Percentiles rank a stretch among this genome's conserved stretches.
Conservation (phyloP, 2,329 filamentous ascomycete species). For the Fusarium chlamydosporum region DNA sequence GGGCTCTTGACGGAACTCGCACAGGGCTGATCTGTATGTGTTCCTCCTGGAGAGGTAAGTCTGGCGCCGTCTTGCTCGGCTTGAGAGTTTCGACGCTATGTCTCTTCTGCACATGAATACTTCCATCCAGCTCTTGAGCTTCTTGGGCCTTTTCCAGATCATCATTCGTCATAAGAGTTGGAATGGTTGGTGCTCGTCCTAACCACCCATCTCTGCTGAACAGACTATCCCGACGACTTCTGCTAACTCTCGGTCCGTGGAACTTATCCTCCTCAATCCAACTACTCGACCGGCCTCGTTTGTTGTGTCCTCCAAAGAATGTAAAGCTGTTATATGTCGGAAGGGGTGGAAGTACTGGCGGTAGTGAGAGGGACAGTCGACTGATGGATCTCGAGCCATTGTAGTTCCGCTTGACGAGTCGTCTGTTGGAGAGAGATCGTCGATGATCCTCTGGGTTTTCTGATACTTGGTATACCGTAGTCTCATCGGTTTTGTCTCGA, state of each 20-base stretch:
- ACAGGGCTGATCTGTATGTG: slow-evolving; percentile 29
- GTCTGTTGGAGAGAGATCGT: slow-evolving; percentile 45
- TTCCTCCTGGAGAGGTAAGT: slow-evolving; percentile 34
- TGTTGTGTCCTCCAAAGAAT: slow-evolving; percentile 51
- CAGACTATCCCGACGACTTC: slow-evolving; percentile 49
- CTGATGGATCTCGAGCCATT: slow-evolving; percentile 49
- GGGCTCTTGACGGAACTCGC: slow-evolving; percentile 35
- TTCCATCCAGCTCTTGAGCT: slow-evolving; percentile 31
- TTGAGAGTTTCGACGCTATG: slow-evolving; percentile 33
- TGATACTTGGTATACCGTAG: slow-evolving; percentile 51
- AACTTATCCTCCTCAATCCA: slow-evolving; percentile 68
- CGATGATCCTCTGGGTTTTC: slow-evolving; percentile 39
- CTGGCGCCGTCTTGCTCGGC: slow-evolving; percentile 44
- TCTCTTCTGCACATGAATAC: slow-evolving; percentile 39
- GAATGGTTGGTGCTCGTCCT: slow-evolving; percentile 56
- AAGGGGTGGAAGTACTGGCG: slow-evolving; percentile 54
- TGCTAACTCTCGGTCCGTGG: slow-evolving; percentile 62
- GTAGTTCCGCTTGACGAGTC: slow-evolving; percentile 53
- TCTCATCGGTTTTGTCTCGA: slow-evolving; percentile 40
- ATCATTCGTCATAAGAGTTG: slow-evolving; percentile 50
- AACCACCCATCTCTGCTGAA: slow-evolving; percentile 55
- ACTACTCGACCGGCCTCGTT: slow-evolving; percentile 50
- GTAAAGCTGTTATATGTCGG: slow-evolving; percentile 53
- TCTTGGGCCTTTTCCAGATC: slow-evolving; percentile 46
- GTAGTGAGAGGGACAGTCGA: slow-evolving; percentile 51